Evolutionary conservation across 148 eudicot genomes (phyloP), one percentile per base, ranked within the genome.

Genomic region (Fallopia convolvulus): DNA sequence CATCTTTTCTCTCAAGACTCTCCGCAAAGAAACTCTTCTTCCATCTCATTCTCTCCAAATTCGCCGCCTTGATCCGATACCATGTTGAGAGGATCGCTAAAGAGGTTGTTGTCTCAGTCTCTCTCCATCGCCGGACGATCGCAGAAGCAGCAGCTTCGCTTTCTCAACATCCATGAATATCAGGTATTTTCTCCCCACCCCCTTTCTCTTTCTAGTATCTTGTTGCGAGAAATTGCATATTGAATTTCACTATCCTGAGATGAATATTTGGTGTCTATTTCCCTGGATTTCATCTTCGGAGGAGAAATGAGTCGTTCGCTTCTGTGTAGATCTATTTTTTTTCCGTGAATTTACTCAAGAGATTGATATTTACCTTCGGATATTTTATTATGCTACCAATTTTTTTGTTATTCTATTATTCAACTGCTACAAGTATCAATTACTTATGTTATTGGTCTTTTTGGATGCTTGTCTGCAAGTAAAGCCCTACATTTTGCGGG

Each of bases 131-230:
- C 97, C 85, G 93, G 93, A 32, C 90, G 90, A 90, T 95, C 91
- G 91, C 97, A 95, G 75, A 94, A 91, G 18, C 93, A 95, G 52
- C 99, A 95, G 84, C 94, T 95, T 73, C 99, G 99, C 74, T 97
- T 90, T 79, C 97, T 95, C 87, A 95, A 95, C 84, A 87, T 92
- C 84, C 99, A 95, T 50, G 97, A 95, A 70, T 92, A 89, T 79
- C 99, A 95, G 99, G 99, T 94, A 41, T 36, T 20, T 23, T 72
- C 12, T 30, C 17, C 49, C 1, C 26, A 26, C 30, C 1, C 30
- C 30, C 30, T 26, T 26, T 26, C 30, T 26, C 30, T 26, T 26
- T 26, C 30, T 26, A 26, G 30, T 26, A 26, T 26, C 30, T 26
- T 41, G 14, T 4, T 52, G 52, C 42, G 15, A 11, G 26, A 6